Evolutionary conservation across 2,329 filamentous ascomycete genomes (phyloP).

Genomic region (Stromatinia cepivora): DNA sequence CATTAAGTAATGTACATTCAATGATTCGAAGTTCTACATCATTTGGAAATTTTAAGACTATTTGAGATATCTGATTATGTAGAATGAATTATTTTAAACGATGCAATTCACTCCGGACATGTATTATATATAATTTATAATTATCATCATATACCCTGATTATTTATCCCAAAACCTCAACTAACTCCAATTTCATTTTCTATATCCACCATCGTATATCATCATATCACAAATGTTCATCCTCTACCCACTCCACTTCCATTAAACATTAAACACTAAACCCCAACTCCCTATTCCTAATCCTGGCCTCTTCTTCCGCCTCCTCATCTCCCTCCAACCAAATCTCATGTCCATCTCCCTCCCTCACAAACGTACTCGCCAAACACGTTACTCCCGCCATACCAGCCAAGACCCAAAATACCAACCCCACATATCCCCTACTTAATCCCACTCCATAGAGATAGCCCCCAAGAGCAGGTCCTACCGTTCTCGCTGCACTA

Average conservation of each 20-base stretch:
- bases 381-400: conserved; percentile 53
- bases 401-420: conserved; percentile 48
- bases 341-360: conserved; percentile 66
- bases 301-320: conserved; percentile 39
- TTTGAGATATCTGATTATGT: background rate
- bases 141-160: background rate
- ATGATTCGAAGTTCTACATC: background rate
- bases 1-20: background rate
- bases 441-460: conserved; percentile 60
- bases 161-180: background rate
- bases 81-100: background rate
- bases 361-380: conserved; percentile 56
- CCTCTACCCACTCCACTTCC: background rate
- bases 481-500: conserved; percentile 59
- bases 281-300: conserved; percentile 30
- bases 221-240: background rate
- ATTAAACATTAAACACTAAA: conserved; percentile 11
- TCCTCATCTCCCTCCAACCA: conserved; percentile 62
- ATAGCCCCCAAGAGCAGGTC: conserved; percentile 60
- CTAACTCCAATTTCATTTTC: background rate
- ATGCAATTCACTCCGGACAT: background rate
- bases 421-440: conserved; percentile 54
- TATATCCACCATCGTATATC: background rate
- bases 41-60: background rate
- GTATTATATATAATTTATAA: no score